These are phyloP conservation scores for Avena atlantica DNA, from an alignment of 176 grass and related monocot species.

Conservation along the genomic window DNA sequence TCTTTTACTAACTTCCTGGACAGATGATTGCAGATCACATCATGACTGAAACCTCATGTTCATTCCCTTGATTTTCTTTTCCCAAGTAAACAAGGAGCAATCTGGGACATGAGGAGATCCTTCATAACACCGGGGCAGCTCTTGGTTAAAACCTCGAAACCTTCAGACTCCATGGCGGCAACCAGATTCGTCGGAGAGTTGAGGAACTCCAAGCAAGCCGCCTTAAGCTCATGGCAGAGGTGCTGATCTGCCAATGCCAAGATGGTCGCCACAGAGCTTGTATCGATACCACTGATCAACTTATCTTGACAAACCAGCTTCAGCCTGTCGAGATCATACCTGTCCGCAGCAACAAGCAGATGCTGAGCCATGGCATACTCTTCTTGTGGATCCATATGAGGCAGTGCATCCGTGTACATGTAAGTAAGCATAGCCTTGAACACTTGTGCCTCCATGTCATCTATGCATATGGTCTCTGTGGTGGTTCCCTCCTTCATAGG, in stretches of 20 bases:
- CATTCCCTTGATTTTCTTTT: not conserved
- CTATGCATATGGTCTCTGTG: constrained; percentile 21
- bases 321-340: constrained; percentile 49
- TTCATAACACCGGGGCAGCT: constrained; percentile 22
- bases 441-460: constrained; percentile 51
- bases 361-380: constrained; percentile 8
- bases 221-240: constrained; percentile 20
- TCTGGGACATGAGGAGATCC: constrained; percentile 1
- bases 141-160: constrained; percentile 21
- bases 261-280: not conserved
- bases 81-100: not conserved
- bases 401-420: constrained; percentile 13
- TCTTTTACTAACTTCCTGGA: not conserved
- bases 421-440: constrained; percentile 28
- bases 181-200: not conserved
- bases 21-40: not conserved
- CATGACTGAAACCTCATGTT: not conserved
- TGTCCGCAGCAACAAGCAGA: constrained; percentile 52
- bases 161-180: not conserved
- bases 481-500: constrained; percentile 41
- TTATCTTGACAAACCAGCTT: constrained; percentile 52
- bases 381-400: not conserved
- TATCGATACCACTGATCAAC: constrained; percentile 6
- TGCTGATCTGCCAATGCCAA: constrained; percentile 42
- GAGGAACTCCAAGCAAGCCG: constrained; percentile 35